Evolutionary conservation across 805 yeast genomes (phyloP), one percentile per base, ranked within the genome.

Genomic region (Brettanomyces sp.): DNA sequence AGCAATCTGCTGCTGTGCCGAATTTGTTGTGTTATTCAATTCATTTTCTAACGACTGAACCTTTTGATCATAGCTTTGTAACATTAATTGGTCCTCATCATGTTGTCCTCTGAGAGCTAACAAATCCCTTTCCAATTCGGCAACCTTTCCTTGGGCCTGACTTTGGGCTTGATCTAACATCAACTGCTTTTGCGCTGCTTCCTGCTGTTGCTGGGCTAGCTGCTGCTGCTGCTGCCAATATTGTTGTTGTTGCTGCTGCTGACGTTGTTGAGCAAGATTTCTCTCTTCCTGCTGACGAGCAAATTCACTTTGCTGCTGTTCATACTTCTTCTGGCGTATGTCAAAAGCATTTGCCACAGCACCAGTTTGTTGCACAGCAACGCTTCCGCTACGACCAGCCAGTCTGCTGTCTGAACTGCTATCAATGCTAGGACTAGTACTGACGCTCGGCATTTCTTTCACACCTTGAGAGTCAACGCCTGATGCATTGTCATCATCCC

Each of bases 21-120:
- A 76, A 50, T 74, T 71, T 45, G 80, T 76, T 41, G 84, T 69
- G 43, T 74, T 76, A 13, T 61, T 55, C 48, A 88, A 67, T 57
- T 90, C 96, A 36, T 68, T 68, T 65, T 90, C 97, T 50, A 90
- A 72, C 23, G 83, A 77, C 62, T 83, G 83, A 7, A 90, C 95
- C 47, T 95, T 72, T 50, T 80, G 74, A 61, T 90, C 97, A 59
- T 90, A 90, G 62, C 88, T 95, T 60, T 83, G 87, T 45, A 90
- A 72, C 67, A 90, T 69, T 52, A 78, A 70, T 61, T 87, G 96
- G 60, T 87, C 95, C 54, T 80, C 85, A 53, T 89, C 95, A 57
- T 84, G 86, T 57, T 88, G 96, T 35, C 82, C 85, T 52, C 81
- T 77, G 52, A 88, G 69, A 51, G 80, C 76, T 36, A 85, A 67